phyloP scores from a whole-genome alignment of 2,329 filamentous ascomycete genomes.

The Trichophyton verrucosum region DNA sequence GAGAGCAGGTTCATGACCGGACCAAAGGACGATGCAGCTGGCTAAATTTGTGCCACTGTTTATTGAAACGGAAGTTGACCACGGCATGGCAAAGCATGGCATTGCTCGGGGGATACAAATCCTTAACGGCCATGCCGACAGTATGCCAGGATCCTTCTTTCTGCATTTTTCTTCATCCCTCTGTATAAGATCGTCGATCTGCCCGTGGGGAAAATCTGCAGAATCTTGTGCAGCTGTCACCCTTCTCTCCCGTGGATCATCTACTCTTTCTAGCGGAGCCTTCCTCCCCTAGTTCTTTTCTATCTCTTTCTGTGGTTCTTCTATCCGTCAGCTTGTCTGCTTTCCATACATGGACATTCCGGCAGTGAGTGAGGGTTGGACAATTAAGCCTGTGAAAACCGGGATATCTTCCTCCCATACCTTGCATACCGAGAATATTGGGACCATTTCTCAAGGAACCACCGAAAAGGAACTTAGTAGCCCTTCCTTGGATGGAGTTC shows the following conservation, averaged over 20 bases:
- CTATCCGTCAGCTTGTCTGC: neutral
- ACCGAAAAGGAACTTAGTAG: neutral
- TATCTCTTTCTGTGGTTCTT: neutral
- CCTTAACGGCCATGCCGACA: neutral
- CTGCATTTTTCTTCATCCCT: neutral
- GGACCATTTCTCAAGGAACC: neutral
- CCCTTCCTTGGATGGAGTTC: neutral
- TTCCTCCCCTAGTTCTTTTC: neutral
- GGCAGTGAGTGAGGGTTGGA: neutral
- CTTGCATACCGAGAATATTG: neutral
- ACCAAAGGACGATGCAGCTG: neutral
- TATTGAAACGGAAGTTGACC: neutral
- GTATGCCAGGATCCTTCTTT: neutral
- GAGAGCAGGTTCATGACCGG: neutral
- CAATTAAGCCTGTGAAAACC: neutral
- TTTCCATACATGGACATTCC: neutral
- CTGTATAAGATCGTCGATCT: constrained; percentile 2
- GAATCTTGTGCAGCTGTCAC: neutral
- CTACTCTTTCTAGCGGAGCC: neutral
- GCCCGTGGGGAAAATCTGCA: neutral
- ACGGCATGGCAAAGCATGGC: neutral
- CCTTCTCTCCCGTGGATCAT: neutral
- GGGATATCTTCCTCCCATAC: neutral
- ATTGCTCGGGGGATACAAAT: neutral
- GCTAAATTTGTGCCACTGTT: neutral